These are phyloP conservation scores for Phaeosphaeriaceae sp. DNA, from an alignment of 2,329 filamentous ascomycete genomes.

Conservation along the genomic window DNA sequence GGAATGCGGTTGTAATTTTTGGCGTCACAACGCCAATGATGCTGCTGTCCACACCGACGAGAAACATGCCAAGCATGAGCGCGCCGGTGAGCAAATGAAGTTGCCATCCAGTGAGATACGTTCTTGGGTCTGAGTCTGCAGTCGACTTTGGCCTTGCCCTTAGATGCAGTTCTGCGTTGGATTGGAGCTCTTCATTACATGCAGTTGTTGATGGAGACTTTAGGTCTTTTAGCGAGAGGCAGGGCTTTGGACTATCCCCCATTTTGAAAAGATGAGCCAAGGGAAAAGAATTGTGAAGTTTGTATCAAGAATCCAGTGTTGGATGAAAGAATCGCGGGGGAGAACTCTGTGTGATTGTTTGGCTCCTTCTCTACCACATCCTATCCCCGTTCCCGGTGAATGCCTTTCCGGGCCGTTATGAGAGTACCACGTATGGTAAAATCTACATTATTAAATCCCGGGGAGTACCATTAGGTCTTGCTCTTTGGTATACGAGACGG, in stretches of 20 bases:
- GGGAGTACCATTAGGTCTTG: too few relatives aligned
- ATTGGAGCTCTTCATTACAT: neutral
- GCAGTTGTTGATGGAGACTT: neutral
- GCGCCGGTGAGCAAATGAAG: neutral
- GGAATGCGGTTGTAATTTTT: conserved; percentile 49
- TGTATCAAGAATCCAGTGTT: too few relatives aligned
- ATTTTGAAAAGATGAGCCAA: too few relatives aligned
- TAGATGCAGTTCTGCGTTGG: neutral
- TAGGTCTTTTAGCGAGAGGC: neutral
- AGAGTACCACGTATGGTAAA: too few relatives aligned
- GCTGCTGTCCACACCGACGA: neutral
- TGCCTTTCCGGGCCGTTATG: too few relatives aligned
- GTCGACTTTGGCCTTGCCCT: neutral
- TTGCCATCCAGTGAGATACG: neutral
- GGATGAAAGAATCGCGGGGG: too few relatives aligned
- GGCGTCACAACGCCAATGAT: conserved; percentile 29
- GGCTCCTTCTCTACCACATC: too few relatives aligned
- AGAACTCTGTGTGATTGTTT: too few relatives aligned
- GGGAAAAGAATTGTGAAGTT: too few relatives aligned
- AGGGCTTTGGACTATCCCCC: neutral
- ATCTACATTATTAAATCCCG: too few relatives aligned
- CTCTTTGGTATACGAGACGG: too few relatives aligned
- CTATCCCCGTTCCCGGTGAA: too few relatives aligned
- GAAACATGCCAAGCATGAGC: neutral
- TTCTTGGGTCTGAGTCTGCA: neutral